A percentile compares a stretch with the other conserved stretches of the same genome.
phyloP scores from a whole-genome alignment of 1,284 basidiomycete species.

The Melampsora larici-populina region DNA sequence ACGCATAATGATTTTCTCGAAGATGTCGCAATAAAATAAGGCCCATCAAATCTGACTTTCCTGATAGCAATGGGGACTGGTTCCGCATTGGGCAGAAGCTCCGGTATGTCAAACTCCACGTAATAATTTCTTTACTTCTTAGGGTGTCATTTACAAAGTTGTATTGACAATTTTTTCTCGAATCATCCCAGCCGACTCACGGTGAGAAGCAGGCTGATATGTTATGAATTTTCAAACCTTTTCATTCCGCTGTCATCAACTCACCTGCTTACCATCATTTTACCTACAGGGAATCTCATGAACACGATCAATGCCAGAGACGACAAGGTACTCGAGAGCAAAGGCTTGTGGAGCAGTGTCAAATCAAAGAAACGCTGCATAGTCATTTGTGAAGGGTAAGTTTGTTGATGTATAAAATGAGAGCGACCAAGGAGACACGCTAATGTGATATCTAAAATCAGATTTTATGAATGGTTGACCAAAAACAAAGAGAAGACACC shows the following conservation, averaged over 20 bases:
- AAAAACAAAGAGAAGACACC: conserved; percentile 74
- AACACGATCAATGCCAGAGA: conserved; percentile 85
- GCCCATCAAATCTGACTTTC: not conserved
- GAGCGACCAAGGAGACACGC: not conserved
- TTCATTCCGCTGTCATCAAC: not conserved
- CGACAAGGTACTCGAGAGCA: conserved; percentile 66
- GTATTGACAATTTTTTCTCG: not conserved
- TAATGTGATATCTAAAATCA: conserved; percentile 50
- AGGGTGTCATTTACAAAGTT: not conserved
- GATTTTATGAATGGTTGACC: conserved; percentile 87
- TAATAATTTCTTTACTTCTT: not conserved
- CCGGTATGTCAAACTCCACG: conserved; percentile 53
- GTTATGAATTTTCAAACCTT: not conserved
- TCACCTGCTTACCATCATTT: not conserved
- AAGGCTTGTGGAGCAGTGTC: conserved; percentile 74
- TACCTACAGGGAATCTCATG: conserved; percentile 61
- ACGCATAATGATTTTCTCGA: not conserved
- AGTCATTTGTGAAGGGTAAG: conserved; percentile 52
- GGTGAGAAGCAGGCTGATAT: conserved; percentile 3
- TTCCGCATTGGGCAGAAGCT: conserved; percentile 75
- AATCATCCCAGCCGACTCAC: conserved; percentile 1
- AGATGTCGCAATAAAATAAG: not conserved
- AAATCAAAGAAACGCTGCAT: conserved; percentile 56
- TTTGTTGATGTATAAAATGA: conserved; percentile 47
- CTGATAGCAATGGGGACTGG: conserved; percentile 77